phyloP scores from a whole-genome alignment of 768 basidiomycete species.

The Pisolithus tinctorius region DNA sequence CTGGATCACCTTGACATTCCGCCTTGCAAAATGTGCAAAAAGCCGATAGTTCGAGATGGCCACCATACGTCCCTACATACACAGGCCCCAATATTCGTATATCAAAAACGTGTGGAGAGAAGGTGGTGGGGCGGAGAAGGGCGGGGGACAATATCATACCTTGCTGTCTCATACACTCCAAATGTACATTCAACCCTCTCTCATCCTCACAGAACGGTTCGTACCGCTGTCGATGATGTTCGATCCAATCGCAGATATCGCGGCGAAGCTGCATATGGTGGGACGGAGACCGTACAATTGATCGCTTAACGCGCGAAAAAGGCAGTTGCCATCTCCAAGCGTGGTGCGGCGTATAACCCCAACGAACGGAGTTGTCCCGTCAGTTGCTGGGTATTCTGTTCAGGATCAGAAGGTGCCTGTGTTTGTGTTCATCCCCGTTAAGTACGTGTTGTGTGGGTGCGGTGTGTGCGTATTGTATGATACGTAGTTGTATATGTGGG shows the following conservation, averaged over 20 bases:
- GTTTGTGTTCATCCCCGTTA: not conserved
- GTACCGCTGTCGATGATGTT: constrained; percentile 60
- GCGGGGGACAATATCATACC: constrained; percentile 24
- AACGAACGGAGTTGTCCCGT: constrained; percentile 66
- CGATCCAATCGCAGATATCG: constrained; percentile 82
- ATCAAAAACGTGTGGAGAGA: no score
- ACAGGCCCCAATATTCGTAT: not conserved
- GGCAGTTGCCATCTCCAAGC: constrained; percentile 87
- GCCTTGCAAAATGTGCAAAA: constrained; percentile 77
- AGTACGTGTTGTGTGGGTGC: no score
- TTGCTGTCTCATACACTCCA: constrained; percentile 72
- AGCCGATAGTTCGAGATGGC: constrained; percentile 89
- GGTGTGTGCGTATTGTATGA: not conserved
- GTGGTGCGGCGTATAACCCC: constrained; percentile 84
- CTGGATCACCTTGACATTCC: constrained; percentile 88
- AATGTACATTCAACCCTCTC: constrained; percentile 64
- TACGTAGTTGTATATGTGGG: constrained; percentile 8
- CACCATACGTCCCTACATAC: constrained; percentile 74
- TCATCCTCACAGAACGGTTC: constrained; percentile 86
- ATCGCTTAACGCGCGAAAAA: constrained; percentile 87
- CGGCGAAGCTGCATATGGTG: constrained; percentile 61
- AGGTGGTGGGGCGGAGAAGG: no score
- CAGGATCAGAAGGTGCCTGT: constrained; percentile 50
- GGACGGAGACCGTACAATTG: constrained; percentile 75
- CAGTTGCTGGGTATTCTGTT: constrained; percentile 58